Evolutionary conservation across 2,329 filamentous ascomycete species (phyloP), one percentile per base, ranked within the genome.

Genomic region (Stachybotrys elegans): DNA sequence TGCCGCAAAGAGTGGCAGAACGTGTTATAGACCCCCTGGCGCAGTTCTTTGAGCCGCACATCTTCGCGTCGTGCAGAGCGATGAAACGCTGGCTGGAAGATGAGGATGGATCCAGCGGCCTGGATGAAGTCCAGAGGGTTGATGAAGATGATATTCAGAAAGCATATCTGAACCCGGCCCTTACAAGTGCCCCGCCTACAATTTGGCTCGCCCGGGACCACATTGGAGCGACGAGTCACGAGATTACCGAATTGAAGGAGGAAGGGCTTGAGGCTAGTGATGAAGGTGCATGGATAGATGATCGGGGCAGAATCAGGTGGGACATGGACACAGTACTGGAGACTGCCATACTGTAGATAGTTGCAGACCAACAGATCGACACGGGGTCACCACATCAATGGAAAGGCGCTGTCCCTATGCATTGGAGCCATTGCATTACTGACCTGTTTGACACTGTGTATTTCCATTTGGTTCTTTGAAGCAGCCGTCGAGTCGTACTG

Each of bases 271-370:
- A 27, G 20, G 22, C 38, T 22, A 40, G 22, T 11, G 38, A 40
- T 40, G 11, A 23, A 25, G 38, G 38, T n/a, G 38, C 38, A 27
- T 40, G 38, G 38, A 13, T 40, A 7, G 22, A 40, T 13, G 38
- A 29, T 11, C 12, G 12, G 14, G 34, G 34, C 12, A 17, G 9
- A 12, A 20, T n/a, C n/a, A n/a, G n/a, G n/a, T n/a, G n/a, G n/a
- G n/a, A n/a, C n/a, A n/a, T n/a, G n/a, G n/a, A n/a, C n/a, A n/a
- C n/a, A n/a, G n/a, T n/a, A n/a, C n/a, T n/a, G n/a, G n/a, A n/a
- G n/a, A n/a, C n/a, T n/a, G n/a, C n/a, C n/a, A n/a, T n/a, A n/a
- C n/a, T n/a, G n/a, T n/a, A n/a, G n/a, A n/a, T n/a, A n/a, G n/a
- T n/a, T n/a, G n/a, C n/a, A n/a, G n/a, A n/a, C n/a, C n/a, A n/a